Evolutionary conservation across 441 rosid genomes (phyloP), one percentile per base, ranked within the genome.

Genomic region (Biscutella auriculata): DNA sequence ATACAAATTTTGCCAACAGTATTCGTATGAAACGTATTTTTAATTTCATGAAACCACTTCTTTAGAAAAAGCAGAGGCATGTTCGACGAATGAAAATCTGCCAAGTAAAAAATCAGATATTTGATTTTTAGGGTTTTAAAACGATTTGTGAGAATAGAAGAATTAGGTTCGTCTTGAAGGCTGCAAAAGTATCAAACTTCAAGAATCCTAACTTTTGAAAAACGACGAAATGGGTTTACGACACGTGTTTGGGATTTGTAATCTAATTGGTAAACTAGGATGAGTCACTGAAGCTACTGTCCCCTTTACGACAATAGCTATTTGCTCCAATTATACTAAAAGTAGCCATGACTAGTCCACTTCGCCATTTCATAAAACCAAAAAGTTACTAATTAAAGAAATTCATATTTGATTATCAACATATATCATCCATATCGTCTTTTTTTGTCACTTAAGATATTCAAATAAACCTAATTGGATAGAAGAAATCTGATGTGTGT

Each of bases 141-240:
- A 37, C 6, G 35, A 12, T 34, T 34, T 34, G 14, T 15, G 52
- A 36, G 39, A 34, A 17, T 5, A 34, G 16, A 54, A 54, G 48
- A 57, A 65, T 48, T 40, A 57, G 52, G 63, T 49, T 49, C 50
- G 52, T 33, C 57, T 57, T 33, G 57, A 65, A 65, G 2, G 9
- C 32, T 10, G 46, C 30, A 65, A 57, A 41, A 57, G 10, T 32
- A 25, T 2, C 69, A 32, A 9, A 32, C 15, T 1, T 44, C 69
- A 32, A 65, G 63, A 57, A 57, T 57, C 69, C 39, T 32, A 65
- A 49, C 58, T n/a, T 49, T 65, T 51, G 45, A 9, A 56, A 65
- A 49, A 51, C 6, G 25, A 15, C 23, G 26, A 49, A 57, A 49
- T 9, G 46, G 52, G 15, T 57, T 21, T 48, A 30, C 34, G 19